Conservation (phyloP, 2,329 filamentous ascomycete genomes). For the Emydomyces testavorans region DNA sequence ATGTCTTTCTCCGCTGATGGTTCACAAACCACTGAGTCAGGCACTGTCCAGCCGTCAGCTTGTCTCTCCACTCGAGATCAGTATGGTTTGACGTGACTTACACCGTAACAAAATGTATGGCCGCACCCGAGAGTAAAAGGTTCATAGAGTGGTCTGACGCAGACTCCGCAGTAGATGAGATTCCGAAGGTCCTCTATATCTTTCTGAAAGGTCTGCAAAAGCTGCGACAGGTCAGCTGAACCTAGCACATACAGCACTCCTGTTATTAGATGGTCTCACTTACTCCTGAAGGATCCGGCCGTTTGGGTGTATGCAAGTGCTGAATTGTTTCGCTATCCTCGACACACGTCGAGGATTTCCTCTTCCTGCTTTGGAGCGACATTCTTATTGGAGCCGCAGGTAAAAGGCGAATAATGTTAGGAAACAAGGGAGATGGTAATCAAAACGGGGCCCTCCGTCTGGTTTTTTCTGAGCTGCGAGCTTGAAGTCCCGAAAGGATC, state of each 20-base stretch:
- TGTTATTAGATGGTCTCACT: not conserved
- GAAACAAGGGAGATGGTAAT: too few species aligned
- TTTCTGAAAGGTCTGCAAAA: slow-evolving; percentile 35
- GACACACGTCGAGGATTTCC: not conserved
- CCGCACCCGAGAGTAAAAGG: slow-evolving; percentile 57
- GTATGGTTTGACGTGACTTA: slow-evolving; percentile 33
- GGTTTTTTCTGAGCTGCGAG: too few species aligned
- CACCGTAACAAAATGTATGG: slow-evolving; percentile 61
- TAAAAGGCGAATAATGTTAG: too few species aligned
- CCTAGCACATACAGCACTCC: not conserved
- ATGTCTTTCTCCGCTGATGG: slow-evolving; percentile 50
- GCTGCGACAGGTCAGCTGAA: slow-evolving; percentile 21
- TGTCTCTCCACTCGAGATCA: not conserved
- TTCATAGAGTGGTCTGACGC: slow-evolving; percentile 56
- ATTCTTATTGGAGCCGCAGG: too few species aligned
- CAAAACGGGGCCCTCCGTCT: too few species aligned
- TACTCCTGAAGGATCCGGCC: slow-evolving; percentile 3
- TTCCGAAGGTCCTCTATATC: slow-evolving; percentile 52
- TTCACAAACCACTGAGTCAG: slow-evolving; percentile 45
- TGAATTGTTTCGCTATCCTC: not conserved
- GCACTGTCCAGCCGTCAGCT: slow-evolving; percentile 33
- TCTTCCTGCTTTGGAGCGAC: not conserved
- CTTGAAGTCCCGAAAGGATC: too few species aligned
- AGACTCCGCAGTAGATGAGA: slow-evolving; percentile 56
- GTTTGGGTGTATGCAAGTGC: not conserved